Conservation (phyloP, 2,329 filamentous ascomycete genomes). For the Ophiostoma pallidulum region DNA sequence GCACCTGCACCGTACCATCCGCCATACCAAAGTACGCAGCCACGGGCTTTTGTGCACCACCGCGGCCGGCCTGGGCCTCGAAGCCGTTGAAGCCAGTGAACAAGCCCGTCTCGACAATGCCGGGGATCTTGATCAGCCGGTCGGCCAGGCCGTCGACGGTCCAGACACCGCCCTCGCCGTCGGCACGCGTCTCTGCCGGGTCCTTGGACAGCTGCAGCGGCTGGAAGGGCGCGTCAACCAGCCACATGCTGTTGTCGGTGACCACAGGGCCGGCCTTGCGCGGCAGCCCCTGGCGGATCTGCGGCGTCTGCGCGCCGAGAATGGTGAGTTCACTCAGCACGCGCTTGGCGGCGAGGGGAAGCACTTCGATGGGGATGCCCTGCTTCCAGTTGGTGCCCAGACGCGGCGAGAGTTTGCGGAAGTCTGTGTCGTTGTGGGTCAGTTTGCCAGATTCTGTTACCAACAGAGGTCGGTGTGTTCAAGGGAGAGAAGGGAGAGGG, state of each 20-base stretch:
- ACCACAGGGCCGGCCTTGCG: conserved; percentile 67
- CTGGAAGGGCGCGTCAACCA: conserved; percentile 85
- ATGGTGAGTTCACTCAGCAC: conserved; percentile 63
- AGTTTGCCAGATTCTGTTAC: background rate
- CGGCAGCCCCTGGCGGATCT: conserved; percentile 61
- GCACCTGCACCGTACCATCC: conserved; percentile 56
- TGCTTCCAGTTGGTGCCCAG: conserved; percentile 70
- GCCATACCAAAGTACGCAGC: conserved; percentile 93
- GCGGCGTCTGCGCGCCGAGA: conserved; percentile 64
- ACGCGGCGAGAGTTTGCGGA: conserved; percentile 73
- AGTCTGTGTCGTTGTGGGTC: conserved; percentile 42
- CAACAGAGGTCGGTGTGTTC: no score
- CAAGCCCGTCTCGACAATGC: conserved; percentile 84
- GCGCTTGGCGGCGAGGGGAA: conserved; percentile 69
- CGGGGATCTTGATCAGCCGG: conserved; percentile 70
- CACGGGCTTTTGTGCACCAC: conserved; percentile 79
- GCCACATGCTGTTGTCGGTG: conserved; percentile 79
- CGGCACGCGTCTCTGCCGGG: conserved; percentile 22
- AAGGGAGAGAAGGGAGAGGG: no score
- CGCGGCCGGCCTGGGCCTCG: conserved; percentile 46
- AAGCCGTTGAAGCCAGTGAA: conserved; percentile 76
- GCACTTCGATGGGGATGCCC: conserved; percentile 84
- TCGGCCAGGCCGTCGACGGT: conserved; percentile 66
- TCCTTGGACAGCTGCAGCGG: conserved; percentile 57
- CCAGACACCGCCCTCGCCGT: conserved; percentile 61